phyloP scores from a whole-genome alignment of 1,284 basidiomycete species.

The Trichosporon sp. region DNA sequence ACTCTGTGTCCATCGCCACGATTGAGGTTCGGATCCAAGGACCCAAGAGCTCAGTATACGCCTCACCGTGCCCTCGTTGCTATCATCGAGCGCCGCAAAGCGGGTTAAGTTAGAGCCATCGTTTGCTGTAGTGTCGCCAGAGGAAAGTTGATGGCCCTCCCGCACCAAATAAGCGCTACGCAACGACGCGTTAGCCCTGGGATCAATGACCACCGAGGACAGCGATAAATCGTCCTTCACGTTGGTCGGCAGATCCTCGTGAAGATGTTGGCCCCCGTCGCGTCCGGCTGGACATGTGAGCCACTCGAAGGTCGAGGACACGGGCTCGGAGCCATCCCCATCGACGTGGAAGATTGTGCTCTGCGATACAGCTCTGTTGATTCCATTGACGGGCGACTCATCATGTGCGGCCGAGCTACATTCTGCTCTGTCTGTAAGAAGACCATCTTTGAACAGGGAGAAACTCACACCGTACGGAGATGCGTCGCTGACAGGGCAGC shows the following conservation, averaged over 20 bases:
- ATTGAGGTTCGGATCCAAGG: background rate
- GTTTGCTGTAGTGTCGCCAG: background rate
- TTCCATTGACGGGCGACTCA: too few species aligned
- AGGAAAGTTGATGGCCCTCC: background rate
- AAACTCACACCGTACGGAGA: too few species aligned
- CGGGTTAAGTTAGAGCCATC: background rate
- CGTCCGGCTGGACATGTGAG: background rate
- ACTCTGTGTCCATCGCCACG: background rate
- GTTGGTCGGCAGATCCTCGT: background rate
- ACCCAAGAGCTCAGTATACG: background rate
- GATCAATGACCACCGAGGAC: background rate
- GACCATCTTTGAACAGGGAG: too few species aligned
- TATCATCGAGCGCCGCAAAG: background rate
- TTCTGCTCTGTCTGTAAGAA: too few species aligned
- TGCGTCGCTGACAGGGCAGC: too few species aligned
- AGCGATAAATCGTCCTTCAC: background rate
- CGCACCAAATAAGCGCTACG: background rate
- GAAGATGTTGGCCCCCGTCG: background rate
- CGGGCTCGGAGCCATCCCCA: too few species aligned
- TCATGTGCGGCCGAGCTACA: too few species aligned
- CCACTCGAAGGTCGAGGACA: too few species aligned
- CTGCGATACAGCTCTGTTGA: too few species aligned
- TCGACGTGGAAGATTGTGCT: too few species aligned
- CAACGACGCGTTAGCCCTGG: background rate
- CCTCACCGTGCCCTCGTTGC: background rate